phyloP scores from a whole-genome alignment of 1,139 yeast species.

The Suhomyces bolitotheri region DNA sequence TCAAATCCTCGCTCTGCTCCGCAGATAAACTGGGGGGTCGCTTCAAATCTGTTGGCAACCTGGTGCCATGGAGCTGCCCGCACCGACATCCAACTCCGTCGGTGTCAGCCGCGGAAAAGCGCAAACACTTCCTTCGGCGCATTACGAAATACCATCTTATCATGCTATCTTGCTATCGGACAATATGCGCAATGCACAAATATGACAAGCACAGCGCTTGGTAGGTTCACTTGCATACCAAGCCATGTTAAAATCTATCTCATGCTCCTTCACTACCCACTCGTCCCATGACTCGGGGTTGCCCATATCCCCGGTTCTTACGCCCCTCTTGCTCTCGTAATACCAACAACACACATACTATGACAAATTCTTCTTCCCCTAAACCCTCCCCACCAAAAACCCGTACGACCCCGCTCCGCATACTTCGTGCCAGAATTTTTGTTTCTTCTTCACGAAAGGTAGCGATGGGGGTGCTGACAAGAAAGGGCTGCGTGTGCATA shows the following conservation, averaged over 20 bases:
- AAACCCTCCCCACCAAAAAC: conserved; percentile 25
- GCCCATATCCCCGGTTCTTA: conserved; percentile 38
- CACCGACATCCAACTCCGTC: no score
- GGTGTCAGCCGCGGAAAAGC: no score
- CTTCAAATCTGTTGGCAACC: not conserved
- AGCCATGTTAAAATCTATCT: no score
- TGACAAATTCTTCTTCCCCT: conserved; percentile 27
- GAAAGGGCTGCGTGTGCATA: conserved; percentile 16
- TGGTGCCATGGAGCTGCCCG: not conserved
- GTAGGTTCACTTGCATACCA: no score
- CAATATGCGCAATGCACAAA: no score
- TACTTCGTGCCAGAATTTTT: conserved; percentile 24
- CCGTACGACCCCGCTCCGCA: conserved; percentile 32
- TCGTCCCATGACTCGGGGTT: conserved; percentile 18
- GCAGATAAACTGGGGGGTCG: not conserved
- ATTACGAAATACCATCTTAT: no score
- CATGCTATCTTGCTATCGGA: no score
- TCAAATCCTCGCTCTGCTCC: not conserved
- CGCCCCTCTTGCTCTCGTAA: conserved; percentile 42
- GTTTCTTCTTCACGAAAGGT: conserved; percentile 33
- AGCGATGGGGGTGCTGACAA: conserved; percentile 35
- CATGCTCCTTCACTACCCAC: no score
- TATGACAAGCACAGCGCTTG: no score
- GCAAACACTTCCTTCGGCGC: no score
- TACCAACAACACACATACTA: conserved; percentile 34